Base-by-base conservation (phyloP, 164 flowering plant species). In the Amborella trichopoda region DNA sequence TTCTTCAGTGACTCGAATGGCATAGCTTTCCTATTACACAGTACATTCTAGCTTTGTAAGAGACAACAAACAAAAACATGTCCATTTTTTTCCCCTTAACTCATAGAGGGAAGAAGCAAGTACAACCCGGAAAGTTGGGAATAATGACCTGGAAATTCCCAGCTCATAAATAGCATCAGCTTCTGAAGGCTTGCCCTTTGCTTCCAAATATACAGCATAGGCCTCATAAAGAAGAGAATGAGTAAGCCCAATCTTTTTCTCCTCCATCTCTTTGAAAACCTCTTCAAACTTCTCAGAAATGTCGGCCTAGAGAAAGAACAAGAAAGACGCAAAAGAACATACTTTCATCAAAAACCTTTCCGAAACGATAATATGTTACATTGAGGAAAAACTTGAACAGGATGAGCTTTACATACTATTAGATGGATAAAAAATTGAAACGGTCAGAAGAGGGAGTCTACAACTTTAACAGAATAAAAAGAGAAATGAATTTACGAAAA, bases 11-110 rank as follows among this genome's bases (percentile, higher is more conserved):
- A 63, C 40, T 67, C 80, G 28, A 76, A 41, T 0, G 95, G 96
- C 54, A 76, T 50, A 3, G 93, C 95, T 51, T 78, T 74, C 80
- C 98, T n/a, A n/a, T n/a, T n/a, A n/a, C n/a, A n/a, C n/a, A n/a
- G n/a, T n/a, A n/a, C n/a, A n/a, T n/a, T n/a, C n/a, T n/a, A n/a
- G n/a, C n/a, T n/a, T n/a, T n/a, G n/a, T n/a, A n/a, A n/a, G n/a
- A n/a, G n/a, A n/a, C n/a, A n/a, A n/a, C n/a, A n/a, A n/a, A n/a
- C 13, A 6, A 22, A 10, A 22, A 20, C 13, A 10, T 8, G 46
- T 6, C 16, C 13, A 0, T 12, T 20, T 21, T 22, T 42, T 19
- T 10, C 2, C 22, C 5, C 17, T 27, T 10, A 3, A 42, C 6
- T 42, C 24, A 22, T 13, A 9, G 26, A 6, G 26, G 19, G 17